Evolutionary conservation across 192 early-diverging fungal genomes (phyloP).

Genomic region (Backusella luteola): DNA sequence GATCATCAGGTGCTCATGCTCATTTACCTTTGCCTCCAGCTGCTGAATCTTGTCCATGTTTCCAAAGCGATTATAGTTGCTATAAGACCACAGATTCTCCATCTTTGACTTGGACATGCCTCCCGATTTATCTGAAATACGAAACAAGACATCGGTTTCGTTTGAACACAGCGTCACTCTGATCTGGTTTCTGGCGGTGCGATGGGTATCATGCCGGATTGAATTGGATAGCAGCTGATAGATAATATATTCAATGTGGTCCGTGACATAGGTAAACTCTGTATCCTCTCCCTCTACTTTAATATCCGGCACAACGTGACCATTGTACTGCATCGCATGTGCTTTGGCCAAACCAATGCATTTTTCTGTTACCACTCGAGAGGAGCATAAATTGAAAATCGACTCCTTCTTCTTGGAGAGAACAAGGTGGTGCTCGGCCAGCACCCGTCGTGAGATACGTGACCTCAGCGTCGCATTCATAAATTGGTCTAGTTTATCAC

Average conservation of each 20-base stretch:
- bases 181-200: slow-evolving; percentile 41
- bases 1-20: slow-evolving; percentile 19
- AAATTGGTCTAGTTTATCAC: slow-evolving; percentile 72
- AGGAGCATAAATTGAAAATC: slow-evolving; percentile 64
- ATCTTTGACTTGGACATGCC: slow-evolving; percentile 71
- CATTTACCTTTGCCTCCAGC: slow-evolving; percentile 71
- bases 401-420: slow-evolving; percentile 36
- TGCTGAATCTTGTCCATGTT: slow-evolving; percentile 76
- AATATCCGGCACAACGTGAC: slow-evolving; percentile 14
- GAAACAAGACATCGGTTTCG: slow-evolving; percentile 77
- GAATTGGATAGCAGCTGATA: slow-evolving; percentile 92
- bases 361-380: slow-evolving; percentile 48
- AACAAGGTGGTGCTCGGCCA: slow-evolving; percentile 93
- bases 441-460: slow-evolving; percentile 87
- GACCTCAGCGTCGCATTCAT: slow-evolving; percentile 89
- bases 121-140: slow-evolving; percentile 93
- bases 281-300: slow-evolving; percentile 59
- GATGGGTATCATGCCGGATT: slow-evolving; percentile 68
- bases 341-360: slow-evolving; percentile 17
- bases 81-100: slow-evolving; percentile 81
- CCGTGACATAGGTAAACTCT: slow-evolving; percentile 89
- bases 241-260: slow-evolving; percentile 94
- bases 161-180: slow-evolving; percentile 79
- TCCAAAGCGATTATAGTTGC: slow-evolving; percentile 46
- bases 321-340: slow-evolving; percentile 4